Evolutionary conservation across 352 stramenopile species (phyloP).

Genomic region (Globisporangium lucens): DNA sequence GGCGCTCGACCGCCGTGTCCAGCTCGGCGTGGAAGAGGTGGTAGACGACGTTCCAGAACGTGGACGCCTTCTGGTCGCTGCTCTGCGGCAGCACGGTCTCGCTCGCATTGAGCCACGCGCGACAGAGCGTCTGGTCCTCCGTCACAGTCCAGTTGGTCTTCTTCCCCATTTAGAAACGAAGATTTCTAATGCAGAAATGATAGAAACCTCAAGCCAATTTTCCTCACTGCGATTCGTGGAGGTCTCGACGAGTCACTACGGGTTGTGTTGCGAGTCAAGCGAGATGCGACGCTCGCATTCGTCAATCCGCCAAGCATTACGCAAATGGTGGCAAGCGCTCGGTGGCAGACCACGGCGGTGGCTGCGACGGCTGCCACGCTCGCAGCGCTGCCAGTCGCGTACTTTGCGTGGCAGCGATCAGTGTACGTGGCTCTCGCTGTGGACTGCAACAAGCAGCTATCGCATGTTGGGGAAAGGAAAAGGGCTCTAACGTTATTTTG

Average conservation of each 20-base stretch:
- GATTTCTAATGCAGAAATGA: background rate
- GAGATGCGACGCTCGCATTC: conserved; percentile 5
- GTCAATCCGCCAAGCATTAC: background rate
- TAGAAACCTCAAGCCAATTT: background rate
- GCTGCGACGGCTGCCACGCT: conserved; percentile 18
- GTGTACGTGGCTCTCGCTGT: conserved; percentile 23
- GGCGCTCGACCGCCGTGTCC: conserved; percentile 52
- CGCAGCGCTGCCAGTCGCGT: conserved; percentile 37
- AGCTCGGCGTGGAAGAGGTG: conserved; percentile 69
- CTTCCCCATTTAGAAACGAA: conserved; percentile 77
- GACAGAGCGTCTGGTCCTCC: conserved; percentile 69
- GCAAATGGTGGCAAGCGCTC: conserved; percentile 3
- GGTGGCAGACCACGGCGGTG: conserved; percentile 23
- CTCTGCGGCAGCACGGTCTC: conserved; percentile 36
- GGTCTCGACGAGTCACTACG: no score
- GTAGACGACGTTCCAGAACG: conserved; percentile 65
- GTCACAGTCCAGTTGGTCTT: conserved; percentile 72
- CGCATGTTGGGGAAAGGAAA: background rate
- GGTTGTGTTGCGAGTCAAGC: background rate
- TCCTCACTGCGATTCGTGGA: no score
- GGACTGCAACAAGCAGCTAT: background rate
- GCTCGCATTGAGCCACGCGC: conserved; percentile 61
- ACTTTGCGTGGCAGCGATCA: conserved; percentile 34
- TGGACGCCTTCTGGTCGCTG: conserved; percentile 45
- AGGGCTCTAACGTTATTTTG: background rate